Base-by-base conservation (phyloP, 2,329 filamentous ascomycete genomes). In the Colletotrichum orbiculare region DNA sequence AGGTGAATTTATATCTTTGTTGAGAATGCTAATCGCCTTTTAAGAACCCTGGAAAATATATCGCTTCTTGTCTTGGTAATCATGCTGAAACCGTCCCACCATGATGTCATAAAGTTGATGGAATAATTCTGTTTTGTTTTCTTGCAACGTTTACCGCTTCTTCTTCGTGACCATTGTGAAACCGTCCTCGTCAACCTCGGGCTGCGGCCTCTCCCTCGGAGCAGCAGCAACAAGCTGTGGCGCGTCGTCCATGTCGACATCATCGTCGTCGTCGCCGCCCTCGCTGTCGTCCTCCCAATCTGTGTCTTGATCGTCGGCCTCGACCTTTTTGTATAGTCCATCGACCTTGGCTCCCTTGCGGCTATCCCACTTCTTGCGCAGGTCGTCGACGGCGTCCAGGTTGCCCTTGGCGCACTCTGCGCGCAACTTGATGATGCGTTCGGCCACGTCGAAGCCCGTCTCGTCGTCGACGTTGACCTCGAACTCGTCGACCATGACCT, bases 401-500 rank as follows among this genome's bases (percentile, higher is more conserved):
- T 89, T 83, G 13, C 91, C 91, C 67, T 86, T 84, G 63, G 83
- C 81, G 71, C 89, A 88, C 73, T 91, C 85, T 64, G 82, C 82
- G 71, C 89, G 84, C 68, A 95, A 79, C 56, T 84, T 83, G 76
- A 96, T 79, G 64, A 98, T 92, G 71, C 89, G 84, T 64, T 83
- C 82, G 9, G 94, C 94, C 7, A 97, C 87, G 60, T 90, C 86
- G 57, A 86, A 88, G 39, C 89, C 91, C 52, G 90, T 95, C 71
- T 94, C 94, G 77, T 99, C 96, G 73, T 98, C 96, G 35, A 97
- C 87, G 61, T 92, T 90, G 60, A 96, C 91, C 73, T 97, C 94
- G 73, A 98, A 99, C 78, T 99, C 96, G 80, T 98, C 96, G 68
- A 91, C 86, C 91, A 98, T 96, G 67, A 97, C 89, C 73, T 97